These are phyloP conservation scores for Phanerodontia chrysosporium DNA, from an alignment of 768 basidiomycete genomes.

Conservation along the genomic window DNA sequence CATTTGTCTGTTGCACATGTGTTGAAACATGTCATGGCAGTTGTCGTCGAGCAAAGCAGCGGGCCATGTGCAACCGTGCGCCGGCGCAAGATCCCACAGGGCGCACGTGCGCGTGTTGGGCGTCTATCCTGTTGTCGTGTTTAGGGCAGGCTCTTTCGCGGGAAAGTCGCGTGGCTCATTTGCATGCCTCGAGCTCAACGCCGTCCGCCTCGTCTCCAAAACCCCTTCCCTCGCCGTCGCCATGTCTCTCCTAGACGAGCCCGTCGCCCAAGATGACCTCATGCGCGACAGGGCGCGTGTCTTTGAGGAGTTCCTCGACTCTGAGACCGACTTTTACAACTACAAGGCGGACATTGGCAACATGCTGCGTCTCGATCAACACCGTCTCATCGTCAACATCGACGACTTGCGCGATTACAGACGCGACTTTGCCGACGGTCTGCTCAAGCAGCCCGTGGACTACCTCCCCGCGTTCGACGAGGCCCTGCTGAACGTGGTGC, in stretches of 20 bases:
- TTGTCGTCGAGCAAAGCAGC: no score
- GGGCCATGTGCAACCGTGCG: no score
- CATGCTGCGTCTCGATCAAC: constrained; percentile 78
- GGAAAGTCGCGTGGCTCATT: constrained; percentile 12
- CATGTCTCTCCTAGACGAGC: constrained; percentile 44
- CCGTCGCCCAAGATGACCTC: constrained; percentile 64
- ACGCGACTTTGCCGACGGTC: constrained; percentile 81
- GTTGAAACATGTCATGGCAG: no score
- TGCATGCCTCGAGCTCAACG: constrained; percentile 8
- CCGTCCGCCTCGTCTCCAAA: not conserved
- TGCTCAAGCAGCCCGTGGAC: constrained; percentile 78
- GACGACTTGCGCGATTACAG: constrained; percentile 94
- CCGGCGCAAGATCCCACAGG: no score
- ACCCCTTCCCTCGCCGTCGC: not conserved
- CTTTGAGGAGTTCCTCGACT: constrained; percentile 81
- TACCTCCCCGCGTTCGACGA: constrained; percentile 88
- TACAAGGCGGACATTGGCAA: constrained; percentile 82
- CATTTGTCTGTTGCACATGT: no score
- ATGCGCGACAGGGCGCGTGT: constrained; percentile 72
- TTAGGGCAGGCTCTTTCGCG: constrained; percentile 34
- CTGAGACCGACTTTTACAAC: constrained; percentile 64
- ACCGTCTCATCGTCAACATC: constrained; percentile 90
- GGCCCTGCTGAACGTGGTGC: constrained; percentile 70
- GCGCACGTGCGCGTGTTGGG: not conserved
- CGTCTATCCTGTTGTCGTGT: not conserved